Percentiles rank a stretch among this genome's conserved stretches.
These are phyloP conservation scores for Euphorbia lathyris DNA, from an alignment of 345 rosid genomes.

Conservation along the genomic window DNA sequence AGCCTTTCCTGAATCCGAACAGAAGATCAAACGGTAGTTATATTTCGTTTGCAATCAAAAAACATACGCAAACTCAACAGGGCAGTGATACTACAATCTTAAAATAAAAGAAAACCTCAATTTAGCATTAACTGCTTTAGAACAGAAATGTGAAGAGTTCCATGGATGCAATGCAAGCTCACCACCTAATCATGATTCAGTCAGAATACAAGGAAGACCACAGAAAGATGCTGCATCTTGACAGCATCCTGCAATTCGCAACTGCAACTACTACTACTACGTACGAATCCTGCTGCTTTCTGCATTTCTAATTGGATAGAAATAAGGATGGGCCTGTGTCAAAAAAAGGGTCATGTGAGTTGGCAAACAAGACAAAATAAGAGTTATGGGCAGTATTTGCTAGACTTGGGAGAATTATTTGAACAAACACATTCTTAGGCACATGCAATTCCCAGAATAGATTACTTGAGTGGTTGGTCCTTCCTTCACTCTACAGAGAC, in stretches of 20 bases:
- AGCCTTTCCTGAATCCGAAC: background rate
- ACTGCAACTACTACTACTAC: too few species aligned
- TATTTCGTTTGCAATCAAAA: background rate
- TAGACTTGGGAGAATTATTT: background rate
- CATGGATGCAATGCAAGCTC: conserved; percentile 15
- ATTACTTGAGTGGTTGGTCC: conserved; percentile 2
- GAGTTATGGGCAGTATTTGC: conserved; percentile 4
- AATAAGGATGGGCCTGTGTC: conserved; percentile 86
- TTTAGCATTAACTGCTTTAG: conserved; percentile 6
- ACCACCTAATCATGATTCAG: conserved; percentile 3
- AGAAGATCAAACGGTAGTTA: background rate
- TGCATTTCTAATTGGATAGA: conserved; percentile 78
- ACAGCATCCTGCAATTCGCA: conserved; percentile 21
- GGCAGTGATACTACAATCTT: background rate
- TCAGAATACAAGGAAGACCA: conserved; percentile 18
- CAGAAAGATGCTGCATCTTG: conserved; percentile 8
- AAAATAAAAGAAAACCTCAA: background rate
- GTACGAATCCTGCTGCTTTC: conserved; percentile 72
- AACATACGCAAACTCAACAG: background rate
- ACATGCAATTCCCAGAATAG: background rate
- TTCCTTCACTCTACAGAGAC: background rate
- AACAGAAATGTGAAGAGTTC: conserved; percentile 9
- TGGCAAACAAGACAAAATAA: background rate
- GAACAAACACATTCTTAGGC: background rate
- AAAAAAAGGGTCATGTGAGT: background rate